Evolutionary conservation across 345 rosid genomes (phyloP).

Genomic region (Citrus sp.): DNA sequence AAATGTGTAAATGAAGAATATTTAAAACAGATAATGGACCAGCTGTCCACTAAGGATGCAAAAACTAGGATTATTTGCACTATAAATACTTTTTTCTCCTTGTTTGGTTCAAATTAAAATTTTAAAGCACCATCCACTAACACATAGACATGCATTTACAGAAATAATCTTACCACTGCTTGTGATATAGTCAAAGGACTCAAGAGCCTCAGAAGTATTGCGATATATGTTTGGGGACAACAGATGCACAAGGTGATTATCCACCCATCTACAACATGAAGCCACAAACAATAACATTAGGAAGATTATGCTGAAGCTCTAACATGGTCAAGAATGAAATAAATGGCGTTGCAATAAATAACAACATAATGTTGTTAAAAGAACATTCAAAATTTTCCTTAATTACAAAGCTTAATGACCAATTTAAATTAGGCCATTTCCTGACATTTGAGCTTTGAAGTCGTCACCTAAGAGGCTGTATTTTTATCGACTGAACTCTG

Average conservation of each 20-base stretch:
- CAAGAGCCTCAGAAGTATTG: slow-evolving; percentile 69
- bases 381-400: background rate
- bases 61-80: too few relatives aligned
- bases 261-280: slow-evolving; percentile 70
- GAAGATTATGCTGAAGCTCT: background rate
- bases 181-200: slow-evolving; percentile 82
- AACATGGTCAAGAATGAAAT: background rate
- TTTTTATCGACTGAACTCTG: background rate
- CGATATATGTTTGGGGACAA: slow-evolving; percentile 87
- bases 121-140: too few relatives aligned
- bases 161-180: slow-evolving; percentile 49
- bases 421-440: background rate
- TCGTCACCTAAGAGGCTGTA: background rate
- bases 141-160: background rate
- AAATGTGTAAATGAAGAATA: too few relatives aligned
- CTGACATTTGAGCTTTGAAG: background rate
- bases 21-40: too few relatives aligned
- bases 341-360: background rate
- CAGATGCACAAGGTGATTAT: slow-evolving; percentile 84
- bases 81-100: too few relatives aligned
- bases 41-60: too few relatives aligned
- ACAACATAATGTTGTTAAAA: background rate
- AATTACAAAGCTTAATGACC: background rate
- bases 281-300: background rate
- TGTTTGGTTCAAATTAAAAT: background rate